phyloP scores from a whole-genome alignment of 2,329 filamentous ascomycete species.

The Colletotrichum karsti region DNA sequence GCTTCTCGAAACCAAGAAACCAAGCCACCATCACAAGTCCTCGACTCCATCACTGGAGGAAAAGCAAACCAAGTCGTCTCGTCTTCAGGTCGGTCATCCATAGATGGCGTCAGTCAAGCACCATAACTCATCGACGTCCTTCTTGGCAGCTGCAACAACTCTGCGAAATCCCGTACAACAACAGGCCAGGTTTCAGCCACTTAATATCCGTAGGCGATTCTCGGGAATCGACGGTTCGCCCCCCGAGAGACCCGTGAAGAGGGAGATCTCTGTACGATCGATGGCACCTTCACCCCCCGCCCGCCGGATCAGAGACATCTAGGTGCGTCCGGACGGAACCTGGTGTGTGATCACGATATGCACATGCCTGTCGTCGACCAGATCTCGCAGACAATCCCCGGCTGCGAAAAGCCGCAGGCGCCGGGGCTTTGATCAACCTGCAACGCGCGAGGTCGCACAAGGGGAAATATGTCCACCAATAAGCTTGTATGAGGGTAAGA shows the following conservation, averaged over 20 bases:
- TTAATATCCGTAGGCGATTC: constrained; percentile 17
- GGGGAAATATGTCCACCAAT: constrained; percentile 11
- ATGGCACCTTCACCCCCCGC: background rate
- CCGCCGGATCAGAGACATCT: constrained; percentile 23
- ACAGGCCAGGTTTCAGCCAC: constrained; percentile 16
- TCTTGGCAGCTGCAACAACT: background rate
- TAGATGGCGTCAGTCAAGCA: background rate
- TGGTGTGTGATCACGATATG: background rate
- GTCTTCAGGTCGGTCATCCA: background rate
- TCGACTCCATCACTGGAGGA: background rate
- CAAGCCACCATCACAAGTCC: background rate
- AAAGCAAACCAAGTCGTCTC: background rate
- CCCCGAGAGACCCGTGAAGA: background rate
- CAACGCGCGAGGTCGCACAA: background rate
- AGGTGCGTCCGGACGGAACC: background rate
- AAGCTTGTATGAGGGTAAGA: background rate
- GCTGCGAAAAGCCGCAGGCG: background rate
- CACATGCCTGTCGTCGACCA: background rate
- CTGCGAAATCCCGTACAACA: background rate
- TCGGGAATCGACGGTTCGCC: constrained; percentile 3
- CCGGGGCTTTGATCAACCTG: background rate
- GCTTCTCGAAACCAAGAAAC: background rate
- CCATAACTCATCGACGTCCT: background rate
- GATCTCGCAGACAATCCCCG: background rate
- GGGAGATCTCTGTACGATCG: constrained; percentile 18